Evolutionary conservation across 2,329 filamentous ascomycete species (phyloP).

Genomic region (Rutstroemia sp.): DNA sequence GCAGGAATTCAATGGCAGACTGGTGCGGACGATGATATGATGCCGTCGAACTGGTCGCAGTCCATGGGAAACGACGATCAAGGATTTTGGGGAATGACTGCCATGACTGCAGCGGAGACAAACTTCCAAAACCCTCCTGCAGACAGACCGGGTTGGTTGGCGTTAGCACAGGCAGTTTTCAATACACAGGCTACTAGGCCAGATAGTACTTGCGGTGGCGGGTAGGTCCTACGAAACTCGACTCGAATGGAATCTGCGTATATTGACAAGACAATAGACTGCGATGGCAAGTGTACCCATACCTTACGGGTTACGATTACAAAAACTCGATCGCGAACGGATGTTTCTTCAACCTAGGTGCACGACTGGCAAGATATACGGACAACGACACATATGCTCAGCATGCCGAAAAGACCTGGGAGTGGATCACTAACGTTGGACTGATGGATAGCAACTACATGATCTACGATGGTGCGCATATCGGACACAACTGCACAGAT

Average conservation of each 20-base stretch:
- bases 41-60: conserved; percentile 40
- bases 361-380: conserved; percentile 70
- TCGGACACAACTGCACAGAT: conserved; percentile 39
- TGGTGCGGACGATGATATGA: conserved; percentile 48
- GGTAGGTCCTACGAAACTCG: conserved; percentile 30
- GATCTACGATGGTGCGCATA: conserved; percentile 50
- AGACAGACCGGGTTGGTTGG: conserved; percentile 66
- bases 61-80: conserved; percentile 33
- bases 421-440: conserved; percentile 50
- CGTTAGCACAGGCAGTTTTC: conserved; percentile 70
- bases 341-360: conserved; percentile 59
- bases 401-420: conserved; percentile 65
- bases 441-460: conserved; percentile 51
- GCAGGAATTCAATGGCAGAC: conserved; percentile 52
- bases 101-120: conserved; percentile 70
- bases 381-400: conserved; percentile 70
- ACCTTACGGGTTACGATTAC: conserved; percentile 49
- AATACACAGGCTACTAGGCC: conserved; percentile 68
- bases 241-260: too few relatives aligned
- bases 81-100: conserved; percentile 77
- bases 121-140: conserved; percentile 62
- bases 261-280: conserved; percentile 32
- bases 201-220: conserved; percentile 63
- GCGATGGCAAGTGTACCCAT: conserved; percentile 76
- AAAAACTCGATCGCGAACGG: conserved; percentile 63